Conservation (phyloP, 768 basidiomycete genomes). For the Suillus placidus region DNA sequence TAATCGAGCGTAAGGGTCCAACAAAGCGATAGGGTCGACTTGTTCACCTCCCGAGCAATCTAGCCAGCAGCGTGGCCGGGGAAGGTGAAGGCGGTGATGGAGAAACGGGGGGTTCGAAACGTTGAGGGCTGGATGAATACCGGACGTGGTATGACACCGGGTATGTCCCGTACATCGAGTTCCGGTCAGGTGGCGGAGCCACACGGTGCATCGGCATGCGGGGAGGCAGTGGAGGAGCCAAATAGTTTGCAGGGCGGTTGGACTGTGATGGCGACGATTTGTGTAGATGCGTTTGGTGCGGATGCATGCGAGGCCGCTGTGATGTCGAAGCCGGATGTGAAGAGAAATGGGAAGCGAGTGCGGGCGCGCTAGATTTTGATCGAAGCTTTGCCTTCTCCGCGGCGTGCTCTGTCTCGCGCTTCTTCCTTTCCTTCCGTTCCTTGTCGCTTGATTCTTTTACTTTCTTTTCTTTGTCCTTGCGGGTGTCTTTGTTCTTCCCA, state of each 20-base stretch:
- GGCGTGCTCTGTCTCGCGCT: constrained; percentile 38
- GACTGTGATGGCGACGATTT: constrained; percentile 47
- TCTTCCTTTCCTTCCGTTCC: constrained; percentile 32
- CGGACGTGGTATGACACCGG: constrained; percentile 10
- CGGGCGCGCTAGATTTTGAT: constrained; percentile 11
- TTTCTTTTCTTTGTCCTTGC: constrained; percentile 5
- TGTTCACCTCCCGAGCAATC: constrained; percentile 22
- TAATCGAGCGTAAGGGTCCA: neutral
- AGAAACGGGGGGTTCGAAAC: neutral
- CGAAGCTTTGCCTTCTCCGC: constrained; percentile 41
- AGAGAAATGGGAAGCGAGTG: constrained; percentile 6
- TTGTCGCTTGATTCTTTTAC: constrained; percentile 18
- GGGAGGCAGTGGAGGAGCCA: constrained; percentile 35
- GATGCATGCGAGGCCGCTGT: constrained; percentile 25
- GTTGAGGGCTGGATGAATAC: constrained; percentile 3
- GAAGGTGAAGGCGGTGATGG: neutral
- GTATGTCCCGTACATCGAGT: constrained; percentile 22
- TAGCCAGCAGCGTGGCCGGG: constrained; percentile 24
- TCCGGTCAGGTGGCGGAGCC: constrained; percentile 14
- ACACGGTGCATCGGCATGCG: constrained; percentile 2
- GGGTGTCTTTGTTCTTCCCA: neutral
- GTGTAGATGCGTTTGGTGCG: constrained; percentile 39
- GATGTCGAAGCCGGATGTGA: constrained; percentile 23
- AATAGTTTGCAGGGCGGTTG: constrained; percentile 44
- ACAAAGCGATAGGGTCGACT: neutral